phyloP scores from a whole-genome alignment of 2,329 filamentous ascomycete species.

The Aspergillus ustus region DNA sequence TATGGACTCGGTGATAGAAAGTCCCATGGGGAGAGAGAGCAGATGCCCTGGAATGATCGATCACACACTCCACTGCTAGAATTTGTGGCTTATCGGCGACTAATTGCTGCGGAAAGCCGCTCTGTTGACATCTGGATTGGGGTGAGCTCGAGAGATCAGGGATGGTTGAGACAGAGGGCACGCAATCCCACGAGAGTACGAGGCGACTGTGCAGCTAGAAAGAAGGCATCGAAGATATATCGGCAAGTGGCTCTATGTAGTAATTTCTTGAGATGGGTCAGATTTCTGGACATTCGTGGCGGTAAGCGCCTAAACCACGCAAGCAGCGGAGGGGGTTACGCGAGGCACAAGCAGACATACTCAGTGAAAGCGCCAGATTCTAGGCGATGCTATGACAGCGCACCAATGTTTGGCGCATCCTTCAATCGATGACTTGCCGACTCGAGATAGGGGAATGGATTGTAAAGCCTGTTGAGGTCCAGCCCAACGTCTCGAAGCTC shows the following conservation, averaged over 20 bases:
- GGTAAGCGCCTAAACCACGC: conserved; percentile 2
- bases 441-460: conserved; percentile 2
- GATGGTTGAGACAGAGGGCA: not conserved
- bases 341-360: conserved; percentile 12
- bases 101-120: not conserved
- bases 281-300: not conserved
- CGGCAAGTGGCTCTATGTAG: not conserved
- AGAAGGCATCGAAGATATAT: not conserved
- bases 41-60: not conserved
- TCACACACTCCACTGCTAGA: not conserved
- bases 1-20: not conserved
- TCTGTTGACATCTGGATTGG: not conserved
- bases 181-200: not conserved
- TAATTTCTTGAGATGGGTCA: conserved; percentile 1
- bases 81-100: not conserved
- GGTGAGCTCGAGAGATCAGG: not conserved
- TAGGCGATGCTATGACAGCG: conserved; percentile 11
- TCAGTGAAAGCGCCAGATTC: not conserved
- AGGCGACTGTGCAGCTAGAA: not conserved
- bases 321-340: not conserved
- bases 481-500: conserved; percentile 23
- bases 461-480: conserved; percentile 18
- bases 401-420: conserved; percentile 8
- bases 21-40: not conserved
- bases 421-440: conserved; percentile 10